Percentiles rank a stretch among this genome's conserved stretches.
phyloP scores from a whole-genome alignment of 2,329 filamentous ascomycete species.

The Colletotrichum costaricense region DNA sequence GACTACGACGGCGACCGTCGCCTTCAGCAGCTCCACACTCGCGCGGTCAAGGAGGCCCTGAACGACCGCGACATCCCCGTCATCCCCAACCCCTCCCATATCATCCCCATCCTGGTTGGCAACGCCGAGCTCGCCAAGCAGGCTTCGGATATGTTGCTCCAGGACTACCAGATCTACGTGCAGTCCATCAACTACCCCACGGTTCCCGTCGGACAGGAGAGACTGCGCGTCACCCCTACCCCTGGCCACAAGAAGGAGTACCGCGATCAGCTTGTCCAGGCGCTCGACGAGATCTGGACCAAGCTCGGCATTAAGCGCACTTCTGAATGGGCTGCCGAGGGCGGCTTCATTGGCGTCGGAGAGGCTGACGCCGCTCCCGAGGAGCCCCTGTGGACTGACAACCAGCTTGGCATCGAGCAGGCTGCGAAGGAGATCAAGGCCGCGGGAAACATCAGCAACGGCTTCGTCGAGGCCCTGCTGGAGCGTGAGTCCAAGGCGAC shows the following conservation, averaged over 20 bases:
- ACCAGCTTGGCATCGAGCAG: slow-evolving; percentile 83
- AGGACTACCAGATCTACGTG: slow-evolving; percentile 94
- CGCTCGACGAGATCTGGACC: slow-evolving; percentile 88
- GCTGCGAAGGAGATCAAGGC: slow-evolving; percentile 71
- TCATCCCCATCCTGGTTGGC: slow-evolving; percentile 92
- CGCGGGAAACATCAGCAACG: slow-evolving; percentile 47
- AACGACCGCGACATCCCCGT: slow-evolving; percentile 88
- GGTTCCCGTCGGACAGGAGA: slow-evolving; percentile 96
- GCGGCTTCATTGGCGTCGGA: slow-evolving; percentile 95
- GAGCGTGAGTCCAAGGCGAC: slow-evolving; percentile 60
- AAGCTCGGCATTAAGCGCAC: slow-evolving; percentile 92
- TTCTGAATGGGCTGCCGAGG: slow-evolving; percentile 88
- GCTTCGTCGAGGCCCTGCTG: slow-evolving; percentile 69
- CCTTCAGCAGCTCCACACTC: slow-evolving; percentile 95
- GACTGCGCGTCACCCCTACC: slow-evolving; percentile 94
- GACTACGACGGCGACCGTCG: slow-evolving; percentile 85
- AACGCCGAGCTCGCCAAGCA: slow-evolving; percentile 93
- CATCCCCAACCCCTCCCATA: slow-evolving; percentile 97
- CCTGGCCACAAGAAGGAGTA: slow-evolving; percentile 89
- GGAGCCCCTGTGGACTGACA: slow-evolving; percentile 89
- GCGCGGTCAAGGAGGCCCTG: slow-evolving; percentile 89
- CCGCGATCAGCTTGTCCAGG: slow-evolving; percentile 85
- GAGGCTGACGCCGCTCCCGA: slow-evolving; percentile 70
- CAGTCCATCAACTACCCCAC: slow-evolving; percentile 99
- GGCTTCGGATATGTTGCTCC: slow-evolving; percentile 90